These are phyloP conservation scores for Chlorella sorokiniana DNA, from an alignment of 139 green algal genomes.

Conservation along the genomic window DNA sequence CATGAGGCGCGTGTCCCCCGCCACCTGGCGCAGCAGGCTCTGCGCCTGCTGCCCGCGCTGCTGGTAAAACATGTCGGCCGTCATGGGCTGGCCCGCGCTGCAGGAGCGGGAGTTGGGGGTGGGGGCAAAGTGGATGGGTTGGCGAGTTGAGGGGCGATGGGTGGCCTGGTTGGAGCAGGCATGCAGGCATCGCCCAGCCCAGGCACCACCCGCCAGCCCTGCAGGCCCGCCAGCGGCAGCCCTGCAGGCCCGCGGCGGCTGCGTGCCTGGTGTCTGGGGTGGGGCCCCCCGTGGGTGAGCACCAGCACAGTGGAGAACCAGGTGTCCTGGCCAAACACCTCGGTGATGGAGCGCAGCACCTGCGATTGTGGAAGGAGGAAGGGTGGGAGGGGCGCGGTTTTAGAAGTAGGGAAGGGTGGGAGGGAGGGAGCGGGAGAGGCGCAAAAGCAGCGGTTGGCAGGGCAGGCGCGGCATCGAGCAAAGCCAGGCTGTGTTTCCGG, in stretches of 20 bases:
- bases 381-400: background rate
- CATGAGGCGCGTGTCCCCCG: conserved; percentile 58
- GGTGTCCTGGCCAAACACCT: conserved; percentile 65
- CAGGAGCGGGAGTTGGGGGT: background rate
- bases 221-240: too few relatives aligned
- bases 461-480: too few relatives aligned
- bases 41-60: conserved; percentile 72
- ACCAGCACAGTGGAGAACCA: conserved; percentile 81
- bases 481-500: too few relatives aligned
- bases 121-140: background rate
- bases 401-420: background rate
- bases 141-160: background rate
- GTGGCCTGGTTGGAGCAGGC: background rate
- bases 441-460: background rate
- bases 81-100: conserved; percentile 51
- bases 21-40: conserved; percentile 48
- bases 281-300: conserved; percentile 71
- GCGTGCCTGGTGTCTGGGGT: conserved; percentile 64
- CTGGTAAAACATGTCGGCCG: conserved; percentile 72
- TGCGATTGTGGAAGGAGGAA: conserved; percentile 18
- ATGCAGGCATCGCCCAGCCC: too few relatives aligned
- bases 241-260: too few relatives aligned
- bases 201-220: too few relatives aligned
- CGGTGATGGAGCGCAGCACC: conserved; percentile 68
- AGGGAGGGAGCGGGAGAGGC: background rate